phyloP scores from a whole-genome alignment of 23 red algal genomes.

The Pyropia yezoensis region DNA sequence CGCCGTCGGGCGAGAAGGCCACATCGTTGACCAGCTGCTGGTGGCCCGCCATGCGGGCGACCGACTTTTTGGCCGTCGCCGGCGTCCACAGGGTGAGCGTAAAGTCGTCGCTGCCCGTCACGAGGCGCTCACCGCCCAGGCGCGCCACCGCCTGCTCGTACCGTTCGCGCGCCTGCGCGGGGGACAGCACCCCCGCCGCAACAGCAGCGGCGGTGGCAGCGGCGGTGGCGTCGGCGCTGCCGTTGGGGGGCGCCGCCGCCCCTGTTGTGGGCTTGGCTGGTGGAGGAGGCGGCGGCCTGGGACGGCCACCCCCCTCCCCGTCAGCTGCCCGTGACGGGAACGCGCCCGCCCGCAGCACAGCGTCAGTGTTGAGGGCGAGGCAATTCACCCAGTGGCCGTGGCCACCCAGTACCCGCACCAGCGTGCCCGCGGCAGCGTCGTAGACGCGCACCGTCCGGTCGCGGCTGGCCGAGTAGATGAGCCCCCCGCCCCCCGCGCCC shows the following conservation, averaged over 20 bases:
- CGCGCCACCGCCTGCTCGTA: conserved; percentile 26
- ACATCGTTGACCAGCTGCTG: conserved; percentile 98
- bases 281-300: too few species aligned
- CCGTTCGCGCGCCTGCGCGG: conserved; percentile 29
- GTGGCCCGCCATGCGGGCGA: conserved; percentile 79
- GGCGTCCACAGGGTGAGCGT: conserved; percentile 77
- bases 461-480: conserved; percentile 85
- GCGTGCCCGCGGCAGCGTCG: conserved; percentile 29
- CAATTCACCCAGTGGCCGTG: conserved; percentile 98
- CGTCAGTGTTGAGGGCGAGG: conserved; percentile 70
- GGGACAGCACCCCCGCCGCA: conserved; percentile 4
- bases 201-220: too few species aligned
- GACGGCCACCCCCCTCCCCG: too few species aligned
- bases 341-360: conserved; percentile 69
- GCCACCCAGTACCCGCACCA: conserved; percentile 28
- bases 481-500: not conserved
- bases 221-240: too few species aligned
- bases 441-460: conserved; percentile 78
- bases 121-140: conserved; percentile 57
- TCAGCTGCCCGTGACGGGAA: conserved; percentile 14
- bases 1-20: conserved; percentile 71
- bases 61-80: conserved; percentile 12
- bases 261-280: too few species aligned
- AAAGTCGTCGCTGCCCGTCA: conserved; percentile 88
- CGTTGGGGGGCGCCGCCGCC: too few species aligned